Evolutionary conservation across 495 filamentous ascomycete species (phyloP).

Genomic region (Penicillium roqueforti): DNA sequence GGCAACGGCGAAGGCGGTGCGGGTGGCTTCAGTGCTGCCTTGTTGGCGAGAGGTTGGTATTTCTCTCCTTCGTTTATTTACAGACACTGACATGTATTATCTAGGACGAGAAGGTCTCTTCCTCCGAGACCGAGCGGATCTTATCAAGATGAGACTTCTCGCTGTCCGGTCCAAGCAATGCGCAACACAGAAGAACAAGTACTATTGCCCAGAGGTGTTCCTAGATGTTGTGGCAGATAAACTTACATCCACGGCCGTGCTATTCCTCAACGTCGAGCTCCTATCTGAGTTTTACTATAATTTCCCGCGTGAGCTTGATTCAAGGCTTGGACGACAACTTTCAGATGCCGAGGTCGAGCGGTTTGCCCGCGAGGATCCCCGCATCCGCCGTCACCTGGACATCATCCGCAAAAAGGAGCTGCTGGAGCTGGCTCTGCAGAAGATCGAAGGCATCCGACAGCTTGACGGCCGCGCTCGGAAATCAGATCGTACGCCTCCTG

Average conservation of each 20-base stretch:
- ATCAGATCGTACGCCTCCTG: constrained; percentile 25
- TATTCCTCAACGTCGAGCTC: constrained; percentile 97
- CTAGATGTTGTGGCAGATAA: constrained; percentile 95
- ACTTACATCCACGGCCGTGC: constrained; percentile 86
- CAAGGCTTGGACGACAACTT: constrained; percentile 77
- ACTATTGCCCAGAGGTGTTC: constrained; percentile 96
- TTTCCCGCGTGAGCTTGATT: constrained; percentile 89
- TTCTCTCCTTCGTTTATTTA: constrained; percentile 1
- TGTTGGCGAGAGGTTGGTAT: constrained; percentile 70
- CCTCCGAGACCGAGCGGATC: constrained; percentile 81
- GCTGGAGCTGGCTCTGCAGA: constrained; percentile 83
- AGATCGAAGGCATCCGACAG: constrained; percentile 83
- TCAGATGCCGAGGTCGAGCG: constrained; percentile 74
- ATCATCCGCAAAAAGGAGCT: constrained; percentile 88
- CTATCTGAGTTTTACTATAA: constrained; percentile 96
- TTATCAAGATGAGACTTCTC: constrained; percentile 82
- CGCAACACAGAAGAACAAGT: constrained; percentile 75
- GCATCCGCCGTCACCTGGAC: constrained; percentile 82
- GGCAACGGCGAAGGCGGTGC: constrained; percentile 78
- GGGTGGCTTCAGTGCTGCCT: constrained; percentile 81
- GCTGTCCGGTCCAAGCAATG: constrained; percentile 89
- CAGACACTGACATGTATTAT: constrained; percentile 17
- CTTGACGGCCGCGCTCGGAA: constrained; percentile 55
- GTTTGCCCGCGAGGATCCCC: constrained; percentile 90
- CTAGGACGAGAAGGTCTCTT: constrained; percentile 87